Base-by-base conservation (phyloP, 2,329 filamentous ascomycete genomes). In the Epichloe gansuensis region DNA sequence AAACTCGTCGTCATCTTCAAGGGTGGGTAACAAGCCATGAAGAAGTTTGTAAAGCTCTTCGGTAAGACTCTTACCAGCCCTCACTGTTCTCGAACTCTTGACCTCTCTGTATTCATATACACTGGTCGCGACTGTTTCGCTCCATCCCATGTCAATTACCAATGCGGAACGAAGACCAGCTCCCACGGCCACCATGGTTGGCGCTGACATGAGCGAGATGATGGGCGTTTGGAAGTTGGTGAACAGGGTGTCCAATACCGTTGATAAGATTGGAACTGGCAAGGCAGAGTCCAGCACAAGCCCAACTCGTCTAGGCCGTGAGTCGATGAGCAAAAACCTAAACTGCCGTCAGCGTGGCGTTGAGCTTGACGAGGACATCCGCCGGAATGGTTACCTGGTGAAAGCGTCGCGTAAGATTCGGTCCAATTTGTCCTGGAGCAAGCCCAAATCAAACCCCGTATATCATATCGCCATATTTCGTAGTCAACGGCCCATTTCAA, bases 91-190 rank as follows among this genome's bases (percentile, higher is more conserved):
- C 53, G 75, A 80, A 51, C 81, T 81, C 15, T 77, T 75, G 1
- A 95, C 81, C 65, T 95, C 90, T 51, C 88, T 83, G 65, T 90
- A 95, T 69, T 98, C 93, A 63, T 91, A 97, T 6, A 97, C 77
- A 5, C 84, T 86, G 0, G 89, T 95, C 23, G 94, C 80, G 0
- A 85, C 78, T 0, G 91, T 95, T 67, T 97, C 93, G 43, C 83
- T 78, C 93, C 93, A 98, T 44, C 91, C 93, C 55, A 98, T 77
- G 63, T 98, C 90, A 39, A 98, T 75, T 0, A 97, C 81, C 43
- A 98, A 68, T 1, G 85, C 89, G n/a, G 88, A 88, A 13, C 93
- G 82, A 42, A 95, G 72, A 0, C 93, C 93, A 5, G 91, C 90
- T 7, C 85, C 86, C 3, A 91, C 79, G 6, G 85, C 75, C 2